Conservation (phyloP, 1,284 basidiomycete genomes). For the Takashimella tepidaria region DNA sequence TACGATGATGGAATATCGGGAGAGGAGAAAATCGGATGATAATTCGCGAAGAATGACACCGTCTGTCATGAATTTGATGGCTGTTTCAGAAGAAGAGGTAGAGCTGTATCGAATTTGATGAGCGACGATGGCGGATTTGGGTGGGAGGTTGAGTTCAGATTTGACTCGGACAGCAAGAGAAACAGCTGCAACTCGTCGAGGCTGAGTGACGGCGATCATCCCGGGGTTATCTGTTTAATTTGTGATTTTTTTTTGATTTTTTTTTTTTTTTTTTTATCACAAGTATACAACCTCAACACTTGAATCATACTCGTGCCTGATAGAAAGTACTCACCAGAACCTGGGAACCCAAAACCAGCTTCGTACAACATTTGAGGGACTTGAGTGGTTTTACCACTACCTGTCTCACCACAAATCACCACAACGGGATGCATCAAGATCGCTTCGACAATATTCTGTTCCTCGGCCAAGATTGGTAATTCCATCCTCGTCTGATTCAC, state of each 20-base stretch:
- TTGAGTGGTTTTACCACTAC: conserved; percentile 97
- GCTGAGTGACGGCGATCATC: conserved; percentile 97
- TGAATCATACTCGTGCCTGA: background rate
- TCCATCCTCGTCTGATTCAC: conserved; percentile 72
- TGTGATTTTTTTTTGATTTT: too few species aligned
- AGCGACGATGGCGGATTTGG: conserved; percentile 66
- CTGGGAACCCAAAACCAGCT: conserved; percentile 83
- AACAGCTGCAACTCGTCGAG: conserved; percentile 92
- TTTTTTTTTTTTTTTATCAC: too few species aligned
- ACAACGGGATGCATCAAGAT: conserved; percentile 76
- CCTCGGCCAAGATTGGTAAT: conserved; percentile 87
- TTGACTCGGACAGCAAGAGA: conserved; percentile 91
- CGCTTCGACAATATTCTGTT: conserved; percentile 89
- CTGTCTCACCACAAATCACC: conserved; percentile 78
- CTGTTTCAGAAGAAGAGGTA: conserved; percentile 79
- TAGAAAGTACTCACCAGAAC: conserved; percentile 63
- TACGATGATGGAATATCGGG: conserved; percentile 87
- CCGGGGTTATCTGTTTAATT: conserved; percentile 83
- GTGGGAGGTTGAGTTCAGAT: conserved; percentile 72
- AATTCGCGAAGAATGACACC: conserved; percentile 93
- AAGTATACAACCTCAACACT: background rate
- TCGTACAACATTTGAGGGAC: conserved; percentile 91
- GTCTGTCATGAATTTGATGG: conserved; percentile 99
- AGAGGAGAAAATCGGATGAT: conserved; percentile 81
- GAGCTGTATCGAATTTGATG: conserved; percentile 98